Evolutionary conservation across 2,329 filamentous ascomycete genomes (phyloP).

Genomic region (Gremmenia infestans): DNA sequence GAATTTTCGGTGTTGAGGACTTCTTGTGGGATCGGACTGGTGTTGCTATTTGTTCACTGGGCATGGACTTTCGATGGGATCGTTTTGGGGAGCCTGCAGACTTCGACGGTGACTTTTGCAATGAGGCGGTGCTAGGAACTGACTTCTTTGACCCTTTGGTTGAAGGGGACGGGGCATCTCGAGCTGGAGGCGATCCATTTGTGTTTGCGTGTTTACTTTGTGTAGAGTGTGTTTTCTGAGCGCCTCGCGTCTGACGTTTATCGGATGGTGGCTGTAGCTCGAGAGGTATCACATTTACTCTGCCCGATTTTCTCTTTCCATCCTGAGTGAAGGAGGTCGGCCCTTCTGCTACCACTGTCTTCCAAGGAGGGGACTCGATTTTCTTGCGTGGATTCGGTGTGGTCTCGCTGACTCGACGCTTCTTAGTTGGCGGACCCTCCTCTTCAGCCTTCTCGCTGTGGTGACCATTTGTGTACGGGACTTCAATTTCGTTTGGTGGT

Average conservation of each 20-base stretch:
- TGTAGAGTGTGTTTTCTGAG: conserved; percentile 31
- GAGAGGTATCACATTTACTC: conserved; percentile 52
- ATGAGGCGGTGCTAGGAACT: conserved; percentile 9
- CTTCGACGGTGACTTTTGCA: conserved; percentile 24
- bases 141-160: conserved; percentile 21
- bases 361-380: conserved; percentile 85
- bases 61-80: conserved; percentile 25
- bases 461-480: conserved; percentile 29
- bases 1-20: conserved; percentile 10
- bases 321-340: conserved; percentile 78
- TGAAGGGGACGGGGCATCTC: conserved; percentile 16
- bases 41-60: conserved; percentile 22
- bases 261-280: conserved; percentile 46
- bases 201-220: conserved; percentile 24
- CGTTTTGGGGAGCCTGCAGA: conserved; percentile 25
- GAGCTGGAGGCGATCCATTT: conserved; percentile 17
- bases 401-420: conserved; percentile 53
- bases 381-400: conserved; percentile 44
- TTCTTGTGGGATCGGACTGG: conserved; percentile 24
- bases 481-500: conserved; percentile 21
- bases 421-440: conserved; percentile 55
- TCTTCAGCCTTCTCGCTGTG: conserved; percentile 29
- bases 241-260: conserved; percentile 48
- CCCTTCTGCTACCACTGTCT: conserved; percentile 75
- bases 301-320: conserved; percentile 64